Conservation (phyloP, 129 eudicot genomes). For the Helianthus tuberosus region DNA sequence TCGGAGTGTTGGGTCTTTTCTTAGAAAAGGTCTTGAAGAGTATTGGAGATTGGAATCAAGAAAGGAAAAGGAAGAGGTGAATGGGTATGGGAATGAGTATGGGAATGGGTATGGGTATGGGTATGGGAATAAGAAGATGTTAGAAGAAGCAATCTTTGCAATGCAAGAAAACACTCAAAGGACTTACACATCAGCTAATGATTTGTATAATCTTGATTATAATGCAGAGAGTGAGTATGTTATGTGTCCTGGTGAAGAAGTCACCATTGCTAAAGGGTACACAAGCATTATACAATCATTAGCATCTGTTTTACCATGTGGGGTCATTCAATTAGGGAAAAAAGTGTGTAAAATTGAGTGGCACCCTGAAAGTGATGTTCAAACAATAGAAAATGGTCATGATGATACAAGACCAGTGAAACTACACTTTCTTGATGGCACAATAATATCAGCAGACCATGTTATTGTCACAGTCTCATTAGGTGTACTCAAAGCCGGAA, state of each 20-base stretch:
- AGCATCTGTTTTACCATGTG: conserved; percentile 69
- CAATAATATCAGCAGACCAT: conserved; percentile 72
- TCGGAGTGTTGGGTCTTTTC: conserved; percentile 65
- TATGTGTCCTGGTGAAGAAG: conserved; percentile 87
- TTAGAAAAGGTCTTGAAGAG: conserved; percentile 53
- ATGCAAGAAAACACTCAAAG: conserved; percentile 78
- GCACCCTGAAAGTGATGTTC: conserved; percentile 36
- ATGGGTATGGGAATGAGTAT: conserved; percentile 43
- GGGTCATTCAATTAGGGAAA: conserved; percentile 65
- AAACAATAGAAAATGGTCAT: conserved; percentile 35
- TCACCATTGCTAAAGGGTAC: conserved; percentile 82
- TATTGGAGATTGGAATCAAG: conserved; percentile 45
- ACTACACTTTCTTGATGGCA: conserved; percentile 77
- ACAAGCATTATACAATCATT: conserved; percentile 61
- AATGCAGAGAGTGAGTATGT: conserved; percentile 77
- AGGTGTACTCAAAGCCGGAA: conserved; percentile 81
- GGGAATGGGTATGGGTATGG: conserved; percentile 20
- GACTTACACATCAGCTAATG: conserved; percentile 77
- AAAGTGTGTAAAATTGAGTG: conserved; percentile 70
- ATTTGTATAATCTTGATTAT: conserved; percentile 66
- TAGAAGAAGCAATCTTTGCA: conserved; percentile 73
- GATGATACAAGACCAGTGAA: conserved; percentile 52
- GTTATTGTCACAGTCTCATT: conserved; percentile 89
- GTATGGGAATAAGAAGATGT: conserved; percentile 51
- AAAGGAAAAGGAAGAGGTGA: conserved; percentile 19